Base-by-base conservation (phyloP, 176 grass and related monocot genomes). In the Aechmea fasciata region DNA sequence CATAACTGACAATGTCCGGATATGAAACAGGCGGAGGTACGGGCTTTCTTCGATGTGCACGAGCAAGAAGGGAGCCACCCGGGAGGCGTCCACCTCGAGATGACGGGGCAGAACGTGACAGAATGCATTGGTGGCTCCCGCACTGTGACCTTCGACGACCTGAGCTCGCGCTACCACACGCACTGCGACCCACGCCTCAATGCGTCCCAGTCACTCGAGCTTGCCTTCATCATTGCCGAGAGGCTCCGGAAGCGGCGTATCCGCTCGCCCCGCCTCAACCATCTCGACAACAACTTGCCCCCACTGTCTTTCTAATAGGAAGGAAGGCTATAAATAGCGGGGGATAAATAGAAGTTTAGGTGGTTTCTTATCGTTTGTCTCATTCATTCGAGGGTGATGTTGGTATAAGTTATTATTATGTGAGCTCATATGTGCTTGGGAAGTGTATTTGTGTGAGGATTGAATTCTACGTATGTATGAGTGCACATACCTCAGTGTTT, bases 131-230 rank as follows among this genome's bases (percentile, higher is more conserved):
- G 91, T 70, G 91, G 91, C 47, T 96, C 91, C 4, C 82, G 91
- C 11, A 91, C 91, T 0, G 91, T 96, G 48, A 96, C 91, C 77
- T 96, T 96, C 1, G 91, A 96, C 12, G 91, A 96, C 74, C 77
- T 96, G 9, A 68, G 69, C 15, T 87, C 90, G 66, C 87, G 91
- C 71, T 96, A 96, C 82, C 91, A 96, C 69, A 96, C 91, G 10
- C 91, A 96, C 77, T 96, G 91, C 4, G 91, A 96, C 77, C 91
- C 91, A 14, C 91, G 91, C 76, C 77, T 96, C 70, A 96, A 96
- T 9, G 91, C 91, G 0, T 96, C 91, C 1, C 91, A 96, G 48
- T 96, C 91, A 13, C 77, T 96, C 48, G 91, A 96, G 82, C 80
- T 96, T 0, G 76, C 91, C 47, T 96, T 96, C 77, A 96, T 96